A percentile compares a stretch with the other conserved stretches of the same genome.
phyloP scores from a whole-genome alignment of 2,329 filamentous ascomycete species.

The Diaporthe sp. region DNA sequence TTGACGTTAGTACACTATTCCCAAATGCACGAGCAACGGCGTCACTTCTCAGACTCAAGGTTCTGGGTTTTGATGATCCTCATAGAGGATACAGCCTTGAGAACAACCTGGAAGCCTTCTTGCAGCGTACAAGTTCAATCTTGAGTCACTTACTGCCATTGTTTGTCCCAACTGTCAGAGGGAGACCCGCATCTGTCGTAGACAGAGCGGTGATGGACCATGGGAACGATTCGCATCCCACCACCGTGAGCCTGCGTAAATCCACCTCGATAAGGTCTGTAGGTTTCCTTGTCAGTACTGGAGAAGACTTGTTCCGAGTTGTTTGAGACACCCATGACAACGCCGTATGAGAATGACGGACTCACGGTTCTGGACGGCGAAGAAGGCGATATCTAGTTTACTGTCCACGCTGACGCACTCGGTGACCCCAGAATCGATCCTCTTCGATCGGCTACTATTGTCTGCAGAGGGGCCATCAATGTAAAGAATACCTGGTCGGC shows the following conservation, averaged over 20 bases:
- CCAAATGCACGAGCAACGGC: background rate
- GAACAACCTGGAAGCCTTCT: background rate
- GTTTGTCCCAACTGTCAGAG: slow-evolving; percentile 87
- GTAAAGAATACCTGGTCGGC: slow-evolving; percentile 76
- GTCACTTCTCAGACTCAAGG: background rate
- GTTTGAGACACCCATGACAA: slow-evolving; percentile 11
- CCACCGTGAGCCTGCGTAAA: slow-evolving; percentile 77
- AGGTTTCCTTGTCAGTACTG: slow-evolving; percentile 38
- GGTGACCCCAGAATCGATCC: slow-evolving; percentile 79
- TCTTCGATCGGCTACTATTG: slow-evolving; percentile 66
- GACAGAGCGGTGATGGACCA: slow-evolving; percentile 89
- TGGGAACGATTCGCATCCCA: slow-evolving; percentile 80
- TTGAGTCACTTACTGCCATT: slow-evolving; percentile 61
- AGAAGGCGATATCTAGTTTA: slow-evolving; percentile 76
- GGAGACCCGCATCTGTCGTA: slow-evolving; percentile 72
- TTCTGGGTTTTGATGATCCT: background rate
- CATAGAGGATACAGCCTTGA: background rate
- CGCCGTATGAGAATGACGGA: slow-evolving; percentile 42
- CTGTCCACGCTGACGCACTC: slow-evolving; percentile 88
- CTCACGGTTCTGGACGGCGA: slow-evolving; percentile 81
- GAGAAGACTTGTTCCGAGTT: background rate
- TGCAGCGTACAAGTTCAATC: background rate
- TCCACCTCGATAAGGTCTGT: slow-evolving; percentile 84
- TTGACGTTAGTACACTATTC: background rate
- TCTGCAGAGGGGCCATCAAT: slow-evolving; percentile 62